Conservation (phyloP, 768 basidiomycete genomes). For the Naganishia randhawae region DNA sequence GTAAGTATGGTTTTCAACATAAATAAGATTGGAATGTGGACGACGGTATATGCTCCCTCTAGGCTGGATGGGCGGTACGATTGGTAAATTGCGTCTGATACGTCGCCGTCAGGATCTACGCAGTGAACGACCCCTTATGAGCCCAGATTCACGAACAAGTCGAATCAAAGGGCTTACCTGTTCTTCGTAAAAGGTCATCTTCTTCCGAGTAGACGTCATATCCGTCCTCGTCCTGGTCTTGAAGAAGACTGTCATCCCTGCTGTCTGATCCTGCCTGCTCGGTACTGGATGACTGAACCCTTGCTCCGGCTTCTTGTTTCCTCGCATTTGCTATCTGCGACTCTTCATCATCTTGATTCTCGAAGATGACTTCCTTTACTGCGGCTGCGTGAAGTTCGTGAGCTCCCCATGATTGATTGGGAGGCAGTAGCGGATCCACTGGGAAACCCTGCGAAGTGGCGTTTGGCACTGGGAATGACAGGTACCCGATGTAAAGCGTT, state of each 20-base stretch:
- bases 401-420: neutral
- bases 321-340: neutral
- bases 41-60: conserved; percentile 19
- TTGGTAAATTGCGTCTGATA: neutral
- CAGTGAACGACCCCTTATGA: neutral
- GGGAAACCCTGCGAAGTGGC: conserved; percentile 4
- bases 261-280: neutral
- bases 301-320: neutral
- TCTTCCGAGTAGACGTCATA: neutral
- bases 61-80: neutral
- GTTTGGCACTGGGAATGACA: conserved; percentile 2
- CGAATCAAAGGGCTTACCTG: neutral
- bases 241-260: neutral
- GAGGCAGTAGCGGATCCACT: conserved; percentile 10
- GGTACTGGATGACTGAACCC: neutral
- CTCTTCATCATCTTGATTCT: conserved; percentile 17
- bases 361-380: conserved; percentile 14
- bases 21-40: conserved; percentile 6
- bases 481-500: conserved; percentile 25
- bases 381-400: neutral
- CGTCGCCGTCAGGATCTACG: conserved; percentile 10
- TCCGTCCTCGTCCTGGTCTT: neutral
- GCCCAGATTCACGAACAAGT: neutral
- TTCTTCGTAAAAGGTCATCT: conserved; percentile 9
- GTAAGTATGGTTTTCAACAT: conserved; percentile 16